Evolutionary conservation across 2,329 filamentous ascomycete species (phyloP), one percentile per base, ranked within the genome.

Genomic region (Sporothrix brasiliensis): DNA sequence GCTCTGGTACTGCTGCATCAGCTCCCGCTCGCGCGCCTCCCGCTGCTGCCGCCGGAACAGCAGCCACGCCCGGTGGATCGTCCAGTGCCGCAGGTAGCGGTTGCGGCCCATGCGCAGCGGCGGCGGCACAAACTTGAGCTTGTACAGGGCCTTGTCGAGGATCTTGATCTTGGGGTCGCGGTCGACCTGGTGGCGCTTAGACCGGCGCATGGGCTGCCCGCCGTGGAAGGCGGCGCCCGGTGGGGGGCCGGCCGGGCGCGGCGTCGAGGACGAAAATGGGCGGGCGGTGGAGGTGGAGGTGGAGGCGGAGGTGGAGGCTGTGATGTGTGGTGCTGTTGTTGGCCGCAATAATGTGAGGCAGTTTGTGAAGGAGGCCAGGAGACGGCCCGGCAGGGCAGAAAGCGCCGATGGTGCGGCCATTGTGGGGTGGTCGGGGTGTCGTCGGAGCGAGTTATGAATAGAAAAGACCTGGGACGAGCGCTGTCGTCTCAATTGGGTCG

Each of bases 61-160:
- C 76, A 92, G 86, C 93, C 94, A 98, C 27, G 94, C 94, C 76
- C 95, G 93, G 84, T 98, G 94, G 80, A 99, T 98, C 67, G 95
- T 98, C 95, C 95, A 99, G 85, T 99, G 95, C 61, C 95, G 92
- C 74, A 99, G 89, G 80, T 89, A 87, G 70, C 95, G 90, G 80
- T 91, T 91, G 76, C 94, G 93, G 53, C 89, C 93, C 87, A 98
- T 94, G 76, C 93, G 91, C 74, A 99, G 87, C 0, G 95, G 94
- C 0, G 87, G 82, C 5, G 86, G 86, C 0, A 77, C 76, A 47
- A 76, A 76, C 50, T 73, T 76, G 24, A 78, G 76, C 60, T 78
- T 74, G 69, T 77, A 75, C 11, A 80, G 73, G 70, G 77, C 78
- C 66, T 75, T 75, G 71, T 77, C 76, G 72, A 80, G 75, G 70